Base-by-base conservation (phyloP, 139 green algal genomes). In the Micromonas pusilla region DNA sequence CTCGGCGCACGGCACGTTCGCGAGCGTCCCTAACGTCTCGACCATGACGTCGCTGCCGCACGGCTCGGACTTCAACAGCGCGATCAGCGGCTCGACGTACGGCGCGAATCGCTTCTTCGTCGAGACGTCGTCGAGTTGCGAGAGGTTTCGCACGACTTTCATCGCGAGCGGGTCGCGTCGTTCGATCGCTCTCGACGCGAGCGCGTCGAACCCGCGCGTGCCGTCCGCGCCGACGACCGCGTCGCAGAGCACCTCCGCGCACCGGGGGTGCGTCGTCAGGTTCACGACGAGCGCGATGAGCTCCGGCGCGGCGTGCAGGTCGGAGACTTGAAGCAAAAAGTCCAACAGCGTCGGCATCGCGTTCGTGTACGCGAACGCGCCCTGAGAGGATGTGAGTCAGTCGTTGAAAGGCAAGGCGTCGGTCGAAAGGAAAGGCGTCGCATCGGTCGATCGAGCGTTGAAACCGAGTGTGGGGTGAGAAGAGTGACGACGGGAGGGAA, bases 201-300 rank as follows among this genome's bases (percentile, higher is more conserved):
- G 81, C 39, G 78, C 73, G 62, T 92, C 84, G 36, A 95, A 87
- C 53, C 87, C 80, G 33, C 86, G 84, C 45, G 9, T 16, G 9
- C 45, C 9, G 9, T 57, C 16, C 9, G 45, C 9, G 16, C 45
- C 45, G 45, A 57, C 45, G 45, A 57, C 45, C 33, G 83, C 86
- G 28, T 90, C 83, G 63, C 83, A 89, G 64, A 95, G 77, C 68
- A 90, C 89, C 87, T 96, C 90, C 2, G 89, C 89, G 53, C 89
- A 91, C 9, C 88, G 79, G 3, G 79, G 31, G 80, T 90, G 94
- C 38, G 89, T 83, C 2, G 90, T 91, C 30, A 96, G 83, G 83
- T 96, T 96, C 66, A 96, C 87, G 0, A 87, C 84, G 68, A 96
- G 86, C 23, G 91, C 89, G 38, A 94, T 93, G 36, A 95, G 87